These are phyloP conservation scores for Spathaspora girioi DNA, from an alignment of 805 yeast genomes.

Conservation along the genomic window DNA sequence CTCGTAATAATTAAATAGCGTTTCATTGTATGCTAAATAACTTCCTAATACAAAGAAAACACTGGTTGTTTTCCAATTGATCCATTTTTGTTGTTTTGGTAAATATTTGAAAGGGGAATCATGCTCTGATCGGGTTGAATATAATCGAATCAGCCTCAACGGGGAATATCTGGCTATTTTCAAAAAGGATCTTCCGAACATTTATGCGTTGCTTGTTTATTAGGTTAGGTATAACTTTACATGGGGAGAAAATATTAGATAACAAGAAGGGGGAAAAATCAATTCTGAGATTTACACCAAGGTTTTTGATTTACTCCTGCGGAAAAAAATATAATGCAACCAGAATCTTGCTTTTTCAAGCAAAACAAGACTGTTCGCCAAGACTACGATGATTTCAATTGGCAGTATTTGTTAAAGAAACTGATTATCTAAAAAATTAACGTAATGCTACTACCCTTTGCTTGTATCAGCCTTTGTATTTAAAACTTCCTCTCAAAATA, in stretches of 20 bases:
- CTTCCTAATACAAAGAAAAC: slow-evolving; percentile 19
- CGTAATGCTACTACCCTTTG: too few species aligned
- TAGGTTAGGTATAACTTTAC: neutral
- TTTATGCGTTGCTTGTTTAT: neutral
- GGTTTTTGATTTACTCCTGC: neutral
- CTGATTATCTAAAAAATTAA: too few species aligned
- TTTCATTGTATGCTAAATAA: slow-evolving; percentile 23
- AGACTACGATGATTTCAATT: too few species aligned
- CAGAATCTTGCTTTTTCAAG: neutral
- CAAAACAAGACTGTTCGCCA: too few species aligned
- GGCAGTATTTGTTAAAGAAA: too few species aligned
- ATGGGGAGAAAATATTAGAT: neutral
- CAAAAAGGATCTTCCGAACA: neutral
- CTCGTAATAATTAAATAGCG: slow-evolving; percentile 22
- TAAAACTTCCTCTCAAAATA: too few species aligned
- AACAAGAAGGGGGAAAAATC: neutral
- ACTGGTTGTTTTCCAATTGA: slow-evolving; percentile 27
- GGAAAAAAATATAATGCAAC: neutral
- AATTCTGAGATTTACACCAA: neutral
- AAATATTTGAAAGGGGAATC: slow-evolving; percentile 32
- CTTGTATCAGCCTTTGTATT: too few species aligned
- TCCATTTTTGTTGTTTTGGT: slow-evolving; percentile 19
- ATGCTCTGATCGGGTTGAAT: slow-evolving; percentile 23
- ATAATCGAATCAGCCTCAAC: slow-evolving; percentile 5
- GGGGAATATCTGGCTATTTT: neutral